Evolutionary conservation across 106 monocot genomes (phyloP).

Genomic region (Narthecium ossifragum): DNA sequence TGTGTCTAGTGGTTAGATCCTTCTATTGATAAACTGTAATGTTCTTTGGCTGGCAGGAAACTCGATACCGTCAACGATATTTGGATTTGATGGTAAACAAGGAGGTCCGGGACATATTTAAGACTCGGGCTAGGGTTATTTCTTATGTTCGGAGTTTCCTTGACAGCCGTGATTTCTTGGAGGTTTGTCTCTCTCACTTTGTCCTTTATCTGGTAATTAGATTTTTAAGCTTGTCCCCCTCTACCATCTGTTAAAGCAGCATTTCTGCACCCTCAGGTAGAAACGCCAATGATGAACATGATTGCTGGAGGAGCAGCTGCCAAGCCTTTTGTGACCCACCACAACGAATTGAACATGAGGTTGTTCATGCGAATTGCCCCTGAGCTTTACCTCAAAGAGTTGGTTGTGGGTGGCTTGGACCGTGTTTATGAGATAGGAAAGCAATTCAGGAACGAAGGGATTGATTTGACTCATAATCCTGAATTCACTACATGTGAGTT

Average conservation of each 20-base stretch:
- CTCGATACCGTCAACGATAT: slow-evolving; percentile 87
- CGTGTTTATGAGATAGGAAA: slow-evolving; percentile 98
- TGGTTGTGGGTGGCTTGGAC: slow-evolving; percentile 85
- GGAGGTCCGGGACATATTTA: slow-evolving; percentile 89
- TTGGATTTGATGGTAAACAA: slow-evolving; percentile 84
- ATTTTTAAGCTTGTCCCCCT: no score
- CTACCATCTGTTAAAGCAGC: not conserved
- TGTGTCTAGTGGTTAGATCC: no score
- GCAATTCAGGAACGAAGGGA: slow-evolving; percentile 96
- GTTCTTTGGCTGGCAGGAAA: slow-evolving; percentile 90
- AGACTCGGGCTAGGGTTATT: slow-evolving; percentile 68
- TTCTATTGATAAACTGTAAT: no score
- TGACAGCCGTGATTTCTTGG: slow-evolving; percentile 61
- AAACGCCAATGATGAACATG: slow-evolving; percentile 98
- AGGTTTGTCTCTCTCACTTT: slow-evolving; percentile 40
- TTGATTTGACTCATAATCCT: slow-evolving; percentile 98
- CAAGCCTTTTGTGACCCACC: slow-evolving; percentile 81
- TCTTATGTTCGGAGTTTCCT: slow-evolving; percentile 59
- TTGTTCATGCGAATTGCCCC: slow-evolving; percentile 94
- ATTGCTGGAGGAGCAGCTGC: slow-evolving; percentile 97
- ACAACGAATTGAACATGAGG: slow-evolving; percentile 91
- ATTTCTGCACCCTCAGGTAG: slow-evolving; percentile 46
- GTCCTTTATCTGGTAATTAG: not conserved
- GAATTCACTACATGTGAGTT: slow-evolving; percentile 99
- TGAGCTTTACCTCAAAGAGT: slow-evolving; percentile 80